Base-by-base conservation (phyloP, 2,329 filamentous ascomycete species). In the Pseudocercospora macadamiae region DNA sequence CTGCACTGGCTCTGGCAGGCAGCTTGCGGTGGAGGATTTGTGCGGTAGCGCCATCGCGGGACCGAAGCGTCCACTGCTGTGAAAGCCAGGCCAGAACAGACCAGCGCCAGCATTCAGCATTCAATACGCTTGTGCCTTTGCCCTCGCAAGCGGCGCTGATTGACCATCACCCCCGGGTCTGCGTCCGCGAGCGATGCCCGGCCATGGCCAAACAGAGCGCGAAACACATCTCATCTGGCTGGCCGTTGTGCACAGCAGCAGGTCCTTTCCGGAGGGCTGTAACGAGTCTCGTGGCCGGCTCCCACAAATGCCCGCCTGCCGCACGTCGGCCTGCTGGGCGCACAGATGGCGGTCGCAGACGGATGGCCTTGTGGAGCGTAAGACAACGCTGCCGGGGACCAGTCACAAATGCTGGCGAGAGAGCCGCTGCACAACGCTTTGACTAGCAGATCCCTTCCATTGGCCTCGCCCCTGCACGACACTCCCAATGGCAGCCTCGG, bases 401-500 rank as follows among this genome's bases (percentile, higher is more conserved):
- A 64, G 59, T 62, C 26, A 60, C 36, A 57, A 18, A 23, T 55
- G 52, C 55, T 59, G 61, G 61, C 52, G 47, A 65, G 55, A 39
- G 45, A 25, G 47, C 47, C 47, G 47, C 59, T 56, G 61, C 63
- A 57, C 34, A 51, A 55, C 57, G 60, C 62, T 59, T 39, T 51
- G 56, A 34, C 61, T 53, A 56, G 58, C 56, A 36, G 54, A 57
- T 54, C 54, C 52, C 63, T 57, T 42, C 55, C 51, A 55, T 32
- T 34, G 30, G 54, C 23, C 36, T 53, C 28, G 53, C 48, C 55
- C 47, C 47, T 57, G 55, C 51, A 53, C 61, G n/a, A 56, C 52
- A 59, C 53, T 54, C 59, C 61, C 61, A 65, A 63, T 65, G 58
- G 61, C 61, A 59, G 53, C 26, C 54, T 34, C 34, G 44, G 55